Conservation (phyloP, 2,329 filamentous ascomycete species). For the Hypomyces rosellus region DNA sequence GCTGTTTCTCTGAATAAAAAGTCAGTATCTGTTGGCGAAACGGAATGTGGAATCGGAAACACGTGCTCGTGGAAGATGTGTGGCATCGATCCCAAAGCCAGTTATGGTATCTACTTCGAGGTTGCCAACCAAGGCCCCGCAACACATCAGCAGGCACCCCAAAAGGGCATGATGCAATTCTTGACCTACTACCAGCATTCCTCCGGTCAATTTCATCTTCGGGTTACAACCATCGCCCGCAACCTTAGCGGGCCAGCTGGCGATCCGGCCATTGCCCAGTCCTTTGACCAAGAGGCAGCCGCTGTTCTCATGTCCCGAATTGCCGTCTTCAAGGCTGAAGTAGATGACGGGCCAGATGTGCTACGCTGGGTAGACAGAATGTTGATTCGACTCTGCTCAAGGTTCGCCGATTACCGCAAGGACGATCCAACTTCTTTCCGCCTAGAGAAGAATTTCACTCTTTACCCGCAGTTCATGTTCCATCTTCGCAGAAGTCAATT, state of each 20-base stretch:
- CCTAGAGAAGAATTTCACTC: slow-evolving; percentile 95
- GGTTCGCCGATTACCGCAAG: slow-evolving; percentile 96
- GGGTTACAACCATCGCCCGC: slow-evolving; percentile 88
- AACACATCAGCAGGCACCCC: slow-evolving; percentile 75
- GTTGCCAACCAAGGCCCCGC: slow-evolving; percentile 91
- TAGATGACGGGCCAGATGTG: slow-evolving; percentile 97
- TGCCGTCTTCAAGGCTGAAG: slow-evolving; percentile 96
- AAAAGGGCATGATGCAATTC: slow-evolving; percentile 96
- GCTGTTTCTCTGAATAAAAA: slow-evolving; percentile 98
- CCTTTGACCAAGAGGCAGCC: slow-evolving; percentile 96
- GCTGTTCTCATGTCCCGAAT: slow-evolving; percentile 99
- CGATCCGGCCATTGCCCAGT: slow-evolving; percentile 90
- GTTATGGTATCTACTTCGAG: slow-evolving; percentile 96
- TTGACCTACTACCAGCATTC: slow-evolving; percentile 98
- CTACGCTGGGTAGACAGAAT: slow-evolving; percentile 97
- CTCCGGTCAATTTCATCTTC: slow-evolving; percentile 89
- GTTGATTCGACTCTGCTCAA: slow-evolving; percentile 92
- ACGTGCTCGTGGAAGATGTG: slow-evolving; percentile 99
- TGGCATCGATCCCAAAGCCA: slow-evolving; percentile 87
- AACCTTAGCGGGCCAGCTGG: slow-evolving; percentile 90
- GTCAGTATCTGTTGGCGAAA: slow-evolving; percentile 92
- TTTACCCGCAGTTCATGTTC: slow-evolving; percentile 99
- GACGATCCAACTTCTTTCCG: slow-evolving; percentile 97
- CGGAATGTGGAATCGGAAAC: slow-evolving; percentile 96
- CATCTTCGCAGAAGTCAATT: slow-evolving; percentile 95